Evolutionary conservation across 805 yeast species (phyloP).

Genomic region (Saccharomycopsis selenospora): DNA sequence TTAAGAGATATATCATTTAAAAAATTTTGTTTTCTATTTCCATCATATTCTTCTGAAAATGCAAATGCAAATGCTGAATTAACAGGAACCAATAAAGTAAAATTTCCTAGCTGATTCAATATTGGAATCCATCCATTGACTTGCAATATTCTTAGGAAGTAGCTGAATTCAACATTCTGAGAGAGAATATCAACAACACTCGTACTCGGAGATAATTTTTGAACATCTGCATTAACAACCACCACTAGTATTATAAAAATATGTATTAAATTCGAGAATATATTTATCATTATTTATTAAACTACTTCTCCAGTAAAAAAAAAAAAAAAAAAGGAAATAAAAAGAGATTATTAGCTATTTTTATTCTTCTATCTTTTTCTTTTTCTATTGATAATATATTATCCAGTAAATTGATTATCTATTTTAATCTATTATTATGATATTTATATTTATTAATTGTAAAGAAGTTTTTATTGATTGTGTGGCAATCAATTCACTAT

Average conservation of each 20-base stretch:
- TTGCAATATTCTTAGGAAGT: conserved; percentile 55
- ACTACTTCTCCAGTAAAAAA: no score
- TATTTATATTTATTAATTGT: no score
- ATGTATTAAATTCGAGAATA: background rate
- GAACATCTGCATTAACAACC: conserved; percentile 1
- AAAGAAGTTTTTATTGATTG: no score
- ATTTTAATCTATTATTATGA: no score
- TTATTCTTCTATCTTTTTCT: no score
- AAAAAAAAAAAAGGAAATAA: no score
- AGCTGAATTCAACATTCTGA: conserved; percentile 57
- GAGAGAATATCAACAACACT: conserved; percentile 67
- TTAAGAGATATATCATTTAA: conserved; percentile 27
- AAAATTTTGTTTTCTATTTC: conserved; percentile 16
- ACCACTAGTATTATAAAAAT: background rate
- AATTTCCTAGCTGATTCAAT: conserved; percentile 50
- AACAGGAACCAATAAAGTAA: conserved; percentile 74
- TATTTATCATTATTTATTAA: no score
- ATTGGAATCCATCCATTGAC: conserved; percentile 53
- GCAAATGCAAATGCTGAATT: conserved; percentile 59
- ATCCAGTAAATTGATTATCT: no score
- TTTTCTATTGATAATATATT: no score
- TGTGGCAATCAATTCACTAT: no score
- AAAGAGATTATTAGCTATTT: no score
- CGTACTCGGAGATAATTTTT: conserved; percentile 20
- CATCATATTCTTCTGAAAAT: conserved; percentile 10